phyloP scores from a whole-genome alignment of 202 grass and related monocot species.

The Alloteropsis angusta region DNA sequence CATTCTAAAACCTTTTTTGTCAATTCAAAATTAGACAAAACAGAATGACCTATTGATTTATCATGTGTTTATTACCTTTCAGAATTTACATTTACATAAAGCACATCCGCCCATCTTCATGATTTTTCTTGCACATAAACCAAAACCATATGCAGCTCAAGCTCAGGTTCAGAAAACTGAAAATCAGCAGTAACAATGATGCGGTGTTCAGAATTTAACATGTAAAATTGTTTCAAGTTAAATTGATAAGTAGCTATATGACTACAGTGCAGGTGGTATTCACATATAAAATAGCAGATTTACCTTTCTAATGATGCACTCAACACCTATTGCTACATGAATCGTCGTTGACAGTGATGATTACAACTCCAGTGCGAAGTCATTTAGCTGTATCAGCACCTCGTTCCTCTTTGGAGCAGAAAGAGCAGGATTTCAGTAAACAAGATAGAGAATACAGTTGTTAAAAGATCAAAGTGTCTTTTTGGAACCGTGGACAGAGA shows the following conservation, averaged over 20 bases:
- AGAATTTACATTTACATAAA: slow-evolving; percentile 15
- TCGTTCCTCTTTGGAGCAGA: slow-evolving; percentile 64
- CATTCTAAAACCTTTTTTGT: not conserved
- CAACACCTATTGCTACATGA: slow-evolving; percentile 4
- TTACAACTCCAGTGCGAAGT: slow-evolving; percentile 50
- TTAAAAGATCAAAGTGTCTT: not conserved
- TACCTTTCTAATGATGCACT: slow-evolving; percentile 30
- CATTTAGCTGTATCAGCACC: slow-evolving; percentile 68
- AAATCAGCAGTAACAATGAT: not conserved
- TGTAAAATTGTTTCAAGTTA: not conserved
- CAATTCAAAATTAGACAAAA: slow-evolving; percentile 3
- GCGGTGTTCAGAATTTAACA: not conserved
- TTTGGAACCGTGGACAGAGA: not conserved
- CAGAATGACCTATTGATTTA: slow-evolving; percentile 10
- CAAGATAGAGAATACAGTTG: not conserved
- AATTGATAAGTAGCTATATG: not conserved
- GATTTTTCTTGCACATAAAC: slow-evolving; percentile 11
- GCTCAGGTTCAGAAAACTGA: not conserved
- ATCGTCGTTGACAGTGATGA: not conserved
- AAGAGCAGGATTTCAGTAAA: slow-evolving; percentile 18
- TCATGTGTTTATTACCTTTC: slow-evolving; percentile 4
- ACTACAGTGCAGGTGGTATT: not conserved
- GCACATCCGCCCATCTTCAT: not conserved
- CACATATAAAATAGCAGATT: not conserved
- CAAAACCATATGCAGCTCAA: not conserved